These are phyloP conservation scores for Aspergillus glaucus DNA, from an alignment of 2,329 filamentous ascomycete species.

Conservation along the genomic window DNA sequence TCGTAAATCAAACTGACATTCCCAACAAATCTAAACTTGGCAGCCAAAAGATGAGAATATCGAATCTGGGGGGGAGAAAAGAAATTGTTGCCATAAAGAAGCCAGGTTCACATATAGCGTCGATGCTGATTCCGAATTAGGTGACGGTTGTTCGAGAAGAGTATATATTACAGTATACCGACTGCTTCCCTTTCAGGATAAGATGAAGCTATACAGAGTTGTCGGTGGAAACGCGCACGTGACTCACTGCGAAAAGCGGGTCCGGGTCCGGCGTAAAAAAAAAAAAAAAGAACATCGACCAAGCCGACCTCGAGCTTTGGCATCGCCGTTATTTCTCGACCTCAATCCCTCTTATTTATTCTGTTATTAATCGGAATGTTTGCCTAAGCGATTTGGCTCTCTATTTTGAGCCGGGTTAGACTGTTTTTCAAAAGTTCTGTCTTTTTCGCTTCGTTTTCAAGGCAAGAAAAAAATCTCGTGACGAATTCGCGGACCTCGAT, in stretches of 20 bases:
- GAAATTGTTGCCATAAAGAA: no score
- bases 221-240: neutral
- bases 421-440: conserved; percentile 11
- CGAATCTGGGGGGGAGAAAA: no score
- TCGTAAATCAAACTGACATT: no score
- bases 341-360: neutral
- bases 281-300: conserved; percentile 16
- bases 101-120: no score
- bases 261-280: conserved; percentile 22
- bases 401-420: conserved; percentile 11
- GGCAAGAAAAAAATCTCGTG: conserved; percentile 11
- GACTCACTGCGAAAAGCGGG: neutral
- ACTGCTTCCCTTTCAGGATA: neutral
- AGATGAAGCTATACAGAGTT: neutral
- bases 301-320: conserved; percentile 12
- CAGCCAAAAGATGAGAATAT: no score
- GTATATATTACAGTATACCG: no score
- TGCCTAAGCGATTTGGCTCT: conserved; percentile 13
- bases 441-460: conserved; percentile 6
- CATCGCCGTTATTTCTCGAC: conserved; percentile 6
- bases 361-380: conserved; percentile 12
- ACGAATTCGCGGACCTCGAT: conserved; percentile 8
- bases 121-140: no score
- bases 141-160: no score
- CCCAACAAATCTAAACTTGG: no score